A percentile compares a stretch with the other conserved stretches of the same genome.
Conservation (phyloP, 2,329 filamentous ascomycete genomes). For the Neonectria coccinea region DNA sequence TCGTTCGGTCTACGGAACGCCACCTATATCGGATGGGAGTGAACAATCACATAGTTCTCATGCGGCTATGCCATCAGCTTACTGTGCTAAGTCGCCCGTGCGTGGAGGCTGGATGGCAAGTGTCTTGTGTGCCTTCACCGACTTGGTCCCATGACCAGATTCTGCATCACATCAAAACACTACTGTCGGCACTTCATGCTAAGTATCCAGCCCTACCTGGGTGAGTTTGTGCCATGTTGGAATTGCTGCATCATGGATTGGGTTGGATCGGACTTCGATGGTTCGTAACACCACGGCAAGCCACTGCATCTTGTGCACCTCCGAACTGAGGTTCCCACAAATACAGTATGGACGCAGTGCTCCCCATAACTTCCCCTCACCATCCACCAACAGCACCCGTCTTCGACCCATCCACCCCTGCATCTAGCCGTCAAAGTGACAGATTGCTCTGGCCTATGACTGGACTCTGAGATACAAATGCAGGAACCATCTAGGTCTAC, state of each 20-base stretch:
- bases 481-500: slow-evolving; percentile 18
- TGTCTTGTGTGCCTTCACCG: slow-evolving; percentile 1
- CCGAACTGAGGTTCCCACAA: not conserved
- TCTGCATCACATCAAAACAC: slow-evolving; percentile 8
- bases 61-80: not conserved
- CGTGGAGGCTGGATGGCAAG: slow-evolving; percentile 1
- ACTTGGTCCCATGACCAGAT: slow-evolving; percentile 5
- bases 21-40: not conserved
- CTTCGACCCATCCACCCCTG: slow-evolving; percentile 10
- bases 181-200: slow-evolving; percentile 13
- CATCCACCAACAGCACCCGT: slow-evolving; percentile 8
- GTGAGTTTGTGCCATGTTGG: slow-evolving; percentile 6
- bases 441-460: slow-evolving; percentile 1
- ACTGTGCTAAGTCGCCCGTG: slow-evolving; percentile 1
- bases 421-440: not conserved
- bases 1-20: not conserved
- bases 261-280: not conserved
- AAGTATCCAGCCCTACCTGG: not conserved
- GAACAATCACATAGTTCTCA: not conserved
- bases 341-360: no score
- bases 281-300: slow-evolving; percentile 4
- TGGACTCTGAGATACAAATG: slow-evolving; percentile 6
- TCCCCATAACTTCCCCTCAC: not conserved
- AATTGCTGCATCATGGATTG: not conserved
- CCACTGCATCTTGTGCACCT: slow-evolving; percentile 12